Conservation (phyloP, 768 basidiomycete genomes). For the Calocera cornea region DNA sequence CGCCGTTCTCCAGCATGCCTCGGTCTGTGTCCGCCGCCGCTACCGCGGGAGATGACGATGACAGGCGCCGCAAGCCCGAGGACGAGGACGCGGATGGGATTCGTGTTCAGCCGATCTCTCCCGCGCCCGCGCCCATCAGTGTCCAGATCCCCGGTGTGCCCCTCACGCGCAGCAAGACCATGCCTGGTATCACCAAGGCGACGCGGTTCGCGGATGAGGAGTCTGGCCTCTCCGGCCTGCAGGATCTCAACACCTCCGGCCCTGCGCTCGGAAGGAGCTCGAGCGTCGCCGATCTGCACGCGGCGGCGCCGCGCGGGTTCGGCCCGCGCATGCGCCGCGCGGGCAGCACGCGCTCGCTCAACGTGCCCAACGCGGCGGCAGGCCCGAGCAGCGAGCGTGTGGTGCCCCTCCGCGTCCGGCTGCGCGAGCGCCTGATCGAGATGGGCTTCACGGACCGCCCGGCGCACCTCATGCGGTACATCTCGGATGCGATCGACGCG, state of each 20-base stretch:
- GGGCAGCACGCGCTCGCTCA: neutral
- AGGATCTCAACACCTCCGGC: neutral
- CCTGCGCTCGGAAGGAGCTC: neutral
- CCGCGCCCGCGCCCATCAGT: neutral
- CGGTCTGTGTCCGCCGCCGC: neutral
- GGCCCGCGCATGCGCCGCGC: neutral
- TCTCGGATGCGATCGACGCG: neutral
- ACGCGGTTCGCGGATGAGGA: constrained; percentile 3
- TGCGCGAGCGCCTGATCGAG: neutral
- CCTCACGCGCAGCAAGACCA: constrained; percentile 1
- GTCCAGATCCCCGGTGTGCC: neutral
- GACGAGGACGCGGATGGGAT: neutral
- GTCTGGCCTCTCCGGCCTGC: neutral
- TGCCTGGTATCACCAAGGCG: neutral
- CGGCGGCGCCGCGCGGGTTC: neutral
- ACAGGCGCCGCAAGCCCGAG: neutral
- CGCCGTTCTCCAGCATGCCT: neutral
- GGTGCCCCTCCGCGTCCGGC: neutral
- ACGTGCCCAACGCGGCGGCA: neutral
- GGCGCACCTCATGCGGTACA: neutral
- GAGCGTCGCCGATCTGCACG: neutral
- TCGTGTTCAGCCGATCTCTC: neutral
- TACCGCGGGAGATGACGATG: neutral
- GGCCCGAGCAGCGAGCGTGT: neutral
- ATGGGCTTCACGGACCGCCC: constrained; percentile 1